Evolutionary conservation across 805 yeast genomes (phyloP), one percentile per base, ranked within the genome.

Genomic region (Candida mattraensis): DNA sequence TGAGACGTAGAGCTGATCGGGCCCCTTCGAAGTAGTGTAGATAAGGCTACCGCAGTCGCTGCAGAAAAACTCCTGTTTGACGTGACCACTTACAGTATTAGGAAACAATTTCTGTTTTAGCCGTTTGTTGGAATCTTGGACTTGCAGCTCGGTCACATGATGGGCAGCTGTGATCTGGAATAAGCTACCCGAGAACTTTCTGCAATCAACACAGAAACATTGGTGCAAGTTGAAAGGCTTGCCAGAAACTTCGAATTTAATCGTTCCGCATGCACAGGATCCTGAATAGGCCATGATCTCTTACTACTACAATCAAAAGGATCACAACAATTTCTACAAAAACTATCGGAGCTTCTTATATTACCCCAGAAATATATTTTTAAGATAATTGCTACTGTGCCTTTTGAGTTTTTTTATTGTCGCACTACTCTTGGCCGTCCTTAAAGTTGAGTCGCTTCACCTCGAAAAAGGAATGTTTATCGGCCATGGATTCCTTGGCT

Each of bases 11-110:
- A 8, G 18, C 5, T 25, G 30, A 14, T 24, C 29, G 7, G 4
- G 12, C 2, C 7, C 20, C 18, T 20, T 25, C 8, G 20, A 5
- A 5, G 11, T 14, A 4, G 24, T 9, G 25, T 18, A 25, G 30
- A 32, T 18, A 5, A 25, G 13, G 5, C 25, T 19, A 11, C 36
- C 36, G n/a, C 25, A 23, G 13, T 14, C 25, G 5, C 14, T n/a
- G 13, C 25, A 23, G 13, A 23, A 23, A 9, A n/a, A 23, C 9
- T 5, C 14, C 25, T 9, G 5, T 14, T 23, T 23, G 11, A 14
- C 14, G 11, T 14, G 11, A n/a, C 25, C 25, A 23, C 25, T 23
- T 12, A 23, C 11, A 9, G 25, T 23, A 6, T 23, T 23, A 6
- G 25, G 11, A 9, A 23, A n/a, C 9, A 9, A 5, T 6, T 23